These are phyloP conservation scores for Saturnispora besseyi DNA, from an alignment of 805 yeast genomes.

Conservation along the genomic window DNA sequence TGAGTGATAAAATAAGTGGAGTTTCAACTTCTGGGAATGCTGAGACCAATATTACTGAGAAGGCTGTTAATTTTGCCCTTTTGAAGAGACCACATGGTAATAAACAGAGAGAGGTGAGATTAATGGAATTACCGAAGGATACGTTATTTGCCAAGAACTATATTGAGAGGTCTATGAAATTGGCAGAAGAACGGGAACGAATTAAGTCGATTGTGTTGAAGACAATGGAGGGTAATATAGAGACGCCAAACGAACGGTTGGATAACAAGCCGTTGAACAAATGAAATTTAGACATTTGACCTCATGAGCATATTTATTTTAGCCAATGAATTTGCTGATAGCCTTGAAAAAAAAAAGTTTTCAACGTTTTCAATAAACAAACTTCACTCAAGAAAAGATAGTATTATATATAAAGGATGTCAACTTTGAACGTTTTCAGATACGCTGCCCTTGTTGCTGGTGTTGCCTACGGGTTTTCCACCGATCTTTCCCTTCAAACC, in stretches of 20 bases:
- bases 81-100: background rate
- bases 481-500: slow-evolving; percentile 60
- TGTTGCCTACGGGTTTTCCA: slow-evolving; percentile 78
- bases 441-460: slow-evolving; percentile 89
- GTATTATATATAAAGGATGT: background rate
- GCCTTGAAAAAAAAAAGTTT: background rate
- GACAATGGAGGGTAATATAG: background rate
- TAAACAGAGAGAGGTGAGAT: slow-evolving; percentile 26
- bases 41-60: slow-evolving; percentile 23
- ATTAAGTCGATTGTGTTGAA: slow-evolving; percentile 47
- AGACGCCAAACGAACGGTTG: background rate
- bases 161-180: slow-evolving; percentile 39
- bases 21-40: background rate
- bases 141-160: slow-evolving; percentile 47
- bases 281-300: too few relatives aligned
- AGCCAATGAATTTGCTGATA: background rate
- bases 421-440: slow-evolving; percentile 60
- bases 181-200: slow-evolving; percentile 44
- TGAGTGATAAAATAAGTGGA: background rate
- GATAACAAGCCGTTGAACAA: background rate
- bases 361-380: background rate
- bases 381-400: background rate
- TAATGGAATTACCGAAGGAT: slow-evolving; percentile 43
- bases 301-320: background rate
- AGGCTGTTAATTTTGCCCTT: slow-evolving; percentile 14